A percentile compares a stretch with the other conserved stretches of the same genome.
Conservation (phyloP, 371 early-diverging fungal genomes). For the Mortierella sp. region DNA sequence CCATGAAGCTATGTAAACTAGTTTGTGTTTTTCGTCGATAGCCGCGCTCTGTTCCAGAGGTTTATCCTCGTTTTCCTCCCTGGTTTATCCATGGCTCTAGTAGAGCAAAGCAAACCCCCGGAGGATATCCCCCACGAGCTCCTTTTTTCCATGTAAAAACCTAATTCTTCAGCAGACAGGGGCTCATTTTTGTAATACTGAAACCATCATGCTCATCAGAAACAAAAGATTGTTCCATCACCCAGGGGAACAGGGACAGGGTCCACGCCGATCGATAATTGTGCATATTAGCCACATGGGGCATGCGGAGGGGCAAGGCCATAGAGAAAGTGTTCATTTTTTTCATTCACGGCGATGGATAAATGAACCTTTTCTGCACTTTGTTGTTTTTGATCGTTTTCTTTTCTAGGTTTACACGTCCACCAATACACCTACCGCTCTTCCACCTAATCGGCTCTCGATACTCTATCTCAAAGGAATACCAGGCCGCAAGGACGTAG, state of each 20-base stretch:
- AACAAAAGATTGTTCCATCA: not conserved
- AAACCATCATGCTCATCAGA: slow-evolving; percentile 11
- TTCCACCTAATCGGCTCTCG: no score
- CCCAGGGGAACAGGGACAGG: not conserved
- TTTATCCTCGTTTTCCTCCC: not conserved
- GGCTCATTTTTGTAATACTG: not conserved
- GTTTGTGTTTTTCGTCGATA: not conserved
- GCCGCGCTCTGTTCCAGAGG: not conserved
- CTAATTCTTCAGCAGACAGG: not conserved
- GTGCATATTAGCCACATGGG: no score
- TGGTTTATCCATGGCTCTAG: not conserved
- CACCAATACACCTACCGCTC: no score
- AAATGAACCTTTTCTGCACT: no score
- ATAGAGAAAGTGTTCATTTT: no score
- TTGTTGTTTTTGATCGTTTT: no score
- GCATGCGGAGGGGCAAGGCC: no score
- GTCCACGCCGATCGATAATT: no score
- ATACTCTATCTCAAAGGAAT: no score
- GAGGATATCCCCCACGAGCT: not conserved
- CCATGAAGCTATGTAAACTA: not conserved
- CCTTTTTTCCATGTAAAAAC: not conserved
- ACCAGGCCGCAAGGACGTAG: no score
- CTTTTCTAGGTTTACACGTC: no score
- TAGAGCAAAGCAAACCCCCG: not conserved
- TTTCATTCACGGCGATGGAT: no score